Conservation (phyloP, 169 alveolate genomes). For the Cryptosporidium sp. region DNA sequence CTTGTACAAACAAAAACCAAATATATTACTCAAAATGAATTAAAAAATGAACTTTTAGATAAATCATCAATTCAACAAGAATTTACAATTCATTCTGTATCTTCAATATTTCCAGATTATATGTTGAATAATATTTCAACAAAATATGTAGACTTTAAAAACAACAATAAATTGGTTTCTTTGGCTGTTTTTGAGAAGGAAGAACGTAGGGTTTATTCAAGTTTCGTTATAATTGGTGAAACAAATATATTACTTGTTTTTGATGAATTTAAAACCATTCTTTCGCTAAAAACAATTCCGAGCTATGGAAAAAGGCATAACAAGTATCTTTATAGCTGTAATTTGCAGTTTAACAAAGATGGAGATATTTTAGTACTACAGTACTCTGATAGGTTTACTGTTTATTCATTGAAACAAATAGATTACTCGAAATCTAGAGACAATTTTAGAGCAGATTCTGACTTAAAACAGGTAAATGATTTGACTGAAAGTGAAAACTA, state of each 20-base stretch:
- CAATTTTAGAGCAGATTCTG: background rate
- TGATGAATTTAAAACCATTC: constrained; percentile 1
- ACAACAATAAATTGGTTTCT: background rate
- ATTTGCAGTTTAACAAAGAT: background rate
- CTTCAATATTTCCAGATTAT: background rate
- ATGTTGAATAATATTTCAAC: background rate
- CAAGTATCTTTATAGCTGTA: constrained; percentile 26
- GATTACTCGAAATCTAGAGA: background rate
- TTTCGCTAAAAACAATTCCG: constrained; percentile 1
- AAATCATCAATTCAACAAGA: background rate
- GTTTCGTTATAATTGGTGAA: background rate
- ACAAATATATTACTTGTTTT: constrained; percentile 7
- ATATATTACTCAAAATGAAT: too few relatives aligned
- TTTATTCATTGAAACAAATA: background rate
- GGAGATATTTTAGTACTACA: constrained; percentile 56
- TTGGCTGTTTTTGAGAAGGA: background rate
- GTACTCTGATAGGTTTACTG: constrained; percentile 45
- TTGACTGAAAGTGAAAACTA: background rate
- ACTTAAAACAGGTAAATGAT: background rate
- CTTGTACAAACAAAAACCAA: background rate
- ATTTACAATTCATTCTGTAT: background rate
- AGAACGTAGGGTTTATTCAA: background rate
- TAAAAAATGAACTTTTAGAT: too few relatives aligned
- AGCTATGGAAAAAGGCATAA: constrained; percentile 36
- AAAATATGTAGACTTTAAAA: background rate